A percentile compares a stretch with the other conserved stretches of the same genome.
phyloP scores from a whole-genome alignment of 2,329 filamentous ascomycete genomes.

The Botrytis fragariae region DNA sequence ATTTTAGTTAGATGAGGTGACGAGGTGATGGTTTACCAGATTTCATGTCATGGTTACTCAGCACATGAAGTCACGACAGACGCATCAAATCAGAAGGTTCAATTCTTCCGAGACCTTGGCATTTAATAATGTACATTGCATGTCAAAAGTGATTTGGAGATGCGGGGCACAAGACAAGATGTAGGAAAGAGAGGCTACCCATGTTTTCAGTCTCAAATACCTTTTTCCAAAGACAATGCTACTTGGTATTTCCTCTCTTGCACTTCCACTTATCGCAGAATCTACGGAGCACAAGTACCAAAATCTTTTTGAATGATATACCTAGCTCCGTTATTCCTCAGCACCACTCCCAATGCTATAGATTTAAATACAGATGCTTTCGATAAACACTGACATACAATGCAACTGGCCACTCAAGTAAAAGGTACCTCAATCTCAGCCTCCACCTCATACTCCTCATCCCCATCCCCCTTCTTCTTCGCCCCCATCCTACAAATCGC shows the following conservation, averaged over 20 bases:
- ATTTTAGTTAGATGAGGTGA: constrained; percentile 9
- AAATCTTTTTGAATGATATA: neutral
- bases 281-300: neutral
- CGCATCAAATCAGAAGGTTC: constrained; percentile 16
- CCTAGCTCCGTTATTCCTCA: neutral
- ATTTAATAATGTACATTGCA: constrained; percentile 2
- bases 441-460: constrained; percentile 36
- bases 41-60: constrained; percentile 7
- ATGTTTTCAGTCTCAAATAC: neutral
- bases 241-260: neutral
- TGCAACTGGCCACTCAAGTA: neutral
- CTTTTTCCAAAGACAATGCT: neutral
- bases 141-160: constrained; percentile 7
- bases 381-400: too few relatives aligned
- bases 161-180: neutral
- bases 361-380: neutral
- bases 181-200: neutral
- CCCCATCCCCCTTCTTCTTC: constrained; percentile 45
- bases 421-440: constrained; percentile 30
- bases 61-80: constrained; percentile 18
- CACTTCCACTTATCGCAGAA: neutral
- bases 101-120: neutral
- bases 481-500: constrained; percentile 88
- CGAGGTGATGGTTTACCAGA: constrained; percentile 5
- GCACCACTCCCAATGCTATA: neutral